Evolutionary conservation across 179 eudicot species (phyloP).

Genomic region (Nepenthes alata): DNA sequence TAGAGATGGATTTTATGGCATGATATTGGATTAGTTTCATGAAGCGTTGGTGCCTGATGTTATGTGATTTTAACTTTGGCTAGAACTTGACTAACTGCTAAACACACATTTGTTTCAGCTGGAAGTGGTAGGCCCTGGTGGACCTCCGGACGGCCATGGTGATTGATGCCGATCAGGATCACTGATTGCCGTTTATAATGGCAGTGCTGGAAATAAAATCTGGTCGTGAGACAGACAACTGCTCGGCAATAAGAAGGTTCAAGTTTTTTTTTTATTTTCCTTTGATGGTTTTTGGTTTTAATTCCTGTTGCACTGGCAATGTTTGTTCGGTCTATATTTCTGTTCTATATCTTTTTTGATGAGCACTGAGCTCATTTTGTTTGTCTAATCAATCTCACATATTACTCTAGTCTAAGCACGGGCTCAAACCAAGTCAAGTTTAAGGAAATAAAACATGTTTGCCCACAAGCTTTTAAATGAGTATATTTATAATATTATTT

Average conservation of each 20-base stretch:
- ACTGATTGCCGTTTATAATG: constrained; percentile 26
- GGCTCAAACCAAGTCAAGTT: too few relatives aligned
- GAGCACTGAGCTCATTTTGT: too few relatives aligned
- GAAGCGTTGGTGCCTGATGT: too few relatives aligned
- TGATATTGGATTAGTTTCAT: not conserved
- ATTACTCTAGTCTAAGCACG: too few relatives aligned
- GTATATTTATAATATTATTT: too few relatives aligned
- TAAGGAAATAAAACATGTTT: too few relatives aligned
- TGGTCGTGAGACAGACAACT: constrained; percentile 32
- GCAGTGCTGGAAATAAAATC: constrained; percentile 36
- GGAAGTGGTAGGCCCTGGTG: constrained; percentile 94
- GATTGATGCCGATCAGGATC: constrained; percentile 36
- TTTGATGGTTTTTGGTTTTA: constrained; percentile 21
- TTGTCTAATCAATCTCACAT: too few relatives aligned
- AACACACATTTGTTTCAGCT: constrained; percentile 27
- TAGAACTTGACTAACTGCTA: too few relatives aligned
- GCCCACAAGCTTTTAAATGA: too few relatives aligned
- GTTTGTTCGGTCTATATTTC: constrained; percentile 8
- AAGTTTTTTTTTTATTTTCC: constrained; percentile 24
- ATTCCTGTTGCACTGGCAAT: constrained; percentile 21
- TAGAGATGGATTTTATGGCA: too few relatives aligned
- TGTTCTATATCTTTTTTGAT: constrained; percentile 12
- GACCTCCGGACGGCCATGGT: constrained; percentile 82
- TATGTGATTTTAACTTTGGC: too few relatives aligned
- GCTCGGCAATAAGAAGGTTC: constrained; percentile 24